A percentile compares a stretch with the other conserved stretches of the same genome.
Evolutionary conservation across 768 basidiomycete species (phyloP).

Genomic region (Albatrellus ellisii): DNA sequence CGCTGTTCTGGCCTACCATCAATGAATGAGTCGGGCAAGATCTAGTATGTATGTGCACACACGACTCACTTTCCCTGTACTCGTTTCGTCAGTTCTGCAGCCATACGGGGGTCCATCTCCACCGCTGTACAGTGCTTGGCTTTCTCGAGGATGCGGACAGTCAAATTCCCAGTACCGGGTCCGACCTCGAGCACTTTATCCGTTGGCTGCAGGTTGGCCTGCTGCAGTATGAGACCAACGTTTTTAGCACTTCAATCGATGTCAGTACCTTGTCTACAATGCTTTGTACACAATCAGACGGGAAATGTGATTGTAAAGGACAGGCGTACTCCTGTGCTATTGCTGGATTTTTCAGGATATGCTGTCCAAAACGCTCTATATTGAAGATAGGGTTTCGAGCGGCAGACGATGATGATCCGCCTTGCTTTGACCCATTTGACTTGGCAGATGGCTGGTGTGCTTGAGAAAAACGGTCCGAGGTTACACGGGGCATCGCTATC

Average conservation of each 20-base stretch:
- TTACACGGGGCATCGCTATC: conserved; percentile 1
- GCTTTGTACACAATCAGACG: conserved; percentile 21
- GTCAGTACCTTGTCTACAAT: conserved; percentile 46
- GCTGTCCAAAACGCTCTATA: conserved; percentile 91
- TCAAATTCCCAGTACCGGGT: conserved; percentile 95
- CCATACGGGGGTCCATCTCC: conserved; percentile 99
- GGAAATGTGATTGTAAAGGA: conserved; percentile 2
- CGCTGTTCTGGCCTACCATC: conserved; percentile 76
- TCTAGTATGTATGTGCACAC: neutral
- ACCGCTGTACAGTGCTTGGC: conserved; percentile 88
- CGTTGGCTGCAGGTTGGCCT: conserved; percentile 88
- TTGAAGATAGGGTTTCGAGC: conserved; percentile 85
- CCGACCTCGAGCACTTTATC: conserved; percentile 97
- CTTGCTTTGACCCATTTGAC: conserved; percentile 30
- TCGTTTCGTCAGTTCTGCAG: conserved; percentile 91
- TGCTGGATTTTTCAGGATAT: conserved; percentile 90
- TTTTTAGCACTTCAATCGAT: neutral
- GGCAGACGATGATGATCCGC: conserved; percentile 25
- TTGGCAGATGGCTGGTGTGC: conserved; percentile 55
- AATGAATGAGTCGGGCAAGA: neutral
- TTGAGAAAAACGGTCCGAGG: conserved; percentile 20
- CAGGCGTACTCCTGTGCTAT: conserved; percentile 72
- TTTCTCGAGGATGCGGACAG: conserved; percentile 85
- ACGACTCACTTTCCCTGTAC: conserved; percentile 91
- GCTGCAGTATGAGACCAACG: neutral